Percentiles rank a stretch among this genome's conserved stretches.
Conservation (phyloP, 352 stramenopile genomes). For the Globisporangium lucens region DNA sequence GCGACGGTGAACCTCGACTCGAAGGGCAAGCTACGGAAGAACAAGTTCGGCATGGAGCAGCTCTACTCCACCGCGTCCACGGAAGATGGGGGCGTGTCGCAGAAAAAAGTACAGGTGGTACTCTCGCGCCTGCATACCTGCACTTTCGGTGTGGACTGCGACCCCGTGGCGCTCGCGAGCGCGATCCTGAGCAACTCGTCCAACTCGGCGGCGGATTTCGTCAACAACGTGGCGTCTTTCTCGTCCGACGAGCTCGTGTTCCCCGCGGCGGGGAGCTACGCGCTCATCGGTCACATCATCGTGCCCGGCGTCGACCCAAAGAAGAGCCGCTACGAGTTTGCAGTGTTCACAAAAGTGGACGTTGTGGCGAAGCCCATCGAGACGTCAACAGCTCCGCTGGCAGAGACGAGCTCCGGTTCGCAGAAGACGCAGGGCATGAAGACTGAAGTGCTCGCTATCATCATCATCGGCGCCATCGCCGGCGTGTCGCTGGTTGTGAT, state of each 20-base stretch:
- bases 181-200: conserved; percentile 44
- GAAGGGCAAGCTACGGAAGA: conserved; percentile 31
- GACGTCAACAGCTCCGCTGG: conserved; percentile 27
- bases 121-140: conserved; percentile 59
- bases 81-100: conserved; percentile 40
- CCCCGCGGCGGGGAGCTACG: conserved; percentile 39
- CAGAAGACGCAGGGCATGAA: conserved; percentile 37
- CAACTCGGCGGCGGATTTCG: conserved; percentile 58
- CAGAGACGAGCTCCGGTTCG: conserved; percentile 4
- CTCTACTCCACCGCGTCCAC: conserved; percentile 29
- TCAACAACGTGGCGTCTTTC: conserved; percentile 39
- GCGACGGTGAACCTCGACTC: conserved; percentile 42
- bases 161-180: conserved; percentile 45
- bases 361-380: conserved; percentile 26
- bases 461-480: conserved; percentile 73
- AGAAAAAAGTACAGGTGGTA: conserved; percentile 50
- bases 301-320: conserved; percentile 41
- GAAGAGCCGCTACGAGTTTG: conserved; percentile 63
- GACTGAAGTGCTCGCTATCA: conserved; percentile 55
- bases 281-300: conserved; percentile 59
- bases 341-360: conserved; percentile 47
- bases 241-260: conserved; percentile 59
- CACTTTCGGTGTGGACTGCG: conserved; percentile 36
- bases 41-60: conserved; percentile 44
- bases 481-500: conserved; percentile 58